These are phyloP conservation scores for Aegilops tauschii DNA, from an alignment of 176 grass and related monocot genomes.

Conservation along the genomic window DNA sequence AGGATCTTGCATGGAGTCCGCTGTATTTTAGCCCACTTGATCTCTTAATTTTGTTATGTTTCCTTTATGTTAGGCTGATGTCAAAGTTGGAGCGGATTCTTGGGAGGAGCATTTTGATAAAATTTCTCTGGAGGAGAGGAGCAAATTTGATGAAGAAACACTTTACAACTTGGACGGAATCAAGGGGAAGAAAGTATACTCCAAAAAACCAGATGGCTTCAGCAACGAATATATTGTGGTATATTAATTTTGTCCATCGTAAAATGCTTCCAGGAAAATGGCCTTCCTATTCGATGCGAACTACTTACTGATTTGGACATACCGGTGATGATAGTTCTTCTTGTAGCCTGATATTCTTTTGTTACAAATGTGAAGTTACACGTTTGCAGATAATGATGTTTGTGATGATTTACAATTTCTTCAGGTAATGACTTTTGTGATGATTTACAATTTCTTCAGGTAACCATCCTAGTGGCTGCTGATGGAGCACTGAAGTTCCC, in stretches of 20 bases:
- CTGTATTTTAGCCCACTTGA: neutral
- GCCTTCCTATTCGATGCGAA: neutral
- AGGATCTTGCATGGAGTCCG: neutral
- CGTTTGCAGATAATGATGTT: neutral
- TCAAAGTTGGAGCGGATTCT: neutral
- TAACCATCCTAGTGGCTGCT: constrained; percentile 30
- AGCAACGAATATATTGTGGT: constrained; percentile 41
- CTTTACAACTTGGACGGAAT: constrained; percentile 32
- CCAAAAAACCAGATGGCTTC: constrained; percentile 17
- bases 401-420: neutral
- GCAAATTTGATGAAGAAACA: constrained; percentile 42
- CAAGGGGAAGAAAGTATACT: constrained; percentile 30
- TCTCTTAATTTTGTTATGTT: neutral
- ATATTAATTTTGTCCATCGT: neutral
- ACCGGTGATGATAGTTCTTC: neutral
- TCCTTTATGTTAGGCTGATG: constrained; percentile 3
- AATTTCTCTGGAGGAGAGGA: constrained; percentile 27
- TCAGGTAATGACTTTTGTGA: neutral
- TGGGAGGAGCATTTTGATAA: constrained; percentile 29
- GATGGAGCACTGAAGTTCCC: constrained; percentile 19
- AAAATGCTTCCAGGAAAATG: too few species aligned
- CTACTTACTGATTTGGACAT: neutral
- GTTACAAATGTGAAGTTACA: neutral
- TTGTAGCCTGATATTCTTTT: neutral
- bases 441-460: neutral